Evolutionary conservation across 495 filamentous ascomycete genomes (phyloP).

Genomic region (Usnea hakonensis): DNA sequence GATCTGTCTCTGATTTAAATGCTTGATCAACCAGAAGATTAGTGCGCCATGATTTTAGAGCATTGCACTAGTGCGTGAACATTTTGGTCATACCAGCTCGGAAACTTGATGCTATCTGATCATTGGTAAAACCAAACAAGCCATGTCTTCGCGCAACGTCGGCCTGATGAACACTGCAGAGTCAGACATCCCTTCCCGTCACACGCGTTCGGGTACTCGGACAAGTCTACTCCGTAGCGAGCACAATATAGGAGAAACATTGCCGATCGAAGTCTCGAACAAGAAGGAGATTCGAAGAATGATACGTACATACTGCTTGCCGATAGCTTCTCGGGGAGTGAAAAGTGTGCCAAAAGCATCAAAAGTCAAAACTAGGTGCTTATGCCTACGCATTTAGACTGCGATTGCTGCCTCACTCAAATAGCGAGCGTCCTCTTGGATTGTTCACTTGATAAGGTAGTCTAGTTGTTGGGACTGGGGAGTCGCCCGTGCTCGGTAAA

Average conservation of each 20-base stretch:
- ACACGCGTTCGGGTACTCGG: neutral
- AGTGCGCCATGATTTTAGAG: neutral
- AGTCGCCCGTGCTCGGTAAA: neutral
- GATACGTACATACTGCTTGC: conserved; percentile 47
- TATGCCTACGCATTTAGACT: conserved; percentile 4
- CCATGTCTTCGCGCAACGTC: conserved; percentile 50
- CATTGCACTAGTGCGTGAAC: neutral
- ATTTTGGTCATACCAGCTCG: conserved; percentile 7
- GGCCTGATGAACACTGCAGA: conserved; percentile 15
- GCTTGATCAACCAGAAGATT: conserved; percentile 22
- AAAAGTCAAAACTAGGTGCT: conserved; percentile 49
- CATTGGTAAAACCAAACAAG: conserved; percentile 33
- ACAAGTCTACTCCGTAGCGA: neutral
- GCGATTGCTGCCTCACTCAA: neutral
- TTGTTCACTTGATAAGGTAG: too few species aligned
- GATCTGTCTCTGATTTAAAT: conserved; percentile 42
- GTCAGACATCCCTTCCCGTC: neutral
- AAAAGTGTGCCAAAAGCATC: conserved; percentile 77
- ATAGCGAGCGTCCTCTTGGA: neutral
- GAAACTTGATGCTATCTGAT: conserved; percentile 32
- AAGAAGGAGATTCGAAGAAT: too few species aligned
- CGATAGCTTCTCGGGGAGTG: conserved; percentile 50
- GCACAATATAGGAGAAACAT: neutral
- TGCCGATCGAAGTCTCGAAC: neutral
- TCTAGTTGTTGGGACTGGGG: too few species aligned